phyloP scores from a whole-genome alignment of 176 grass and related monocot genomes.

The Juncus effusus region DNA sequence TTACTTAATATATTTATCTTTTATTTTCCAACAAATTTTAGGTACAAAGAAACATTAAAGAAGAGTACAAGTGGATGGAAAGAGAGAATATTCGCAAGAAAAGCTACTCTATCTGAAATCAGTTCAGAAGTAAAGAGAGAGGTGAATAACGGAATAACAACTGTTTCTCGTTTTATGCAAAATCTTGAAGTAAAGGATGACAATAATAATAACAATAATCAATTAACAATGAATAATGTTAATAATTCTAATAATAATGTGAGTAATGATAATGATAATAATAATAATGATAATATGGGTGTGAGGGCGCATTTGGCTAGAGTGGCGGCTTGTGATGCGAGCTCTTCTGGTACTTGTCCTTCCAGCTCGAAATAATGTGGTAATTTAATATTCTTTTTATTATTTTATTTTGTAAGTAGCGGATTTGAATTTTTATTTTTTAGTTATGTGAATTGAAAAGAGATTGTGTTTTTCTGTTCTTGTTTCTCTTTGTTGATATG shows the following conservation, averaged over 20 bases:
- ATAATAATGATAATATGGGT: constrained; percentile 16
- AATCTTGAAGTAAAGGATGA: too few species aligned
- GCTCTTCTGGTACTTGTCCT: not conserved
- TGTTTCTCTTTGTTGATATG: too few species aligned
- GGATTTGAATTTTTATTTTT: too few species aligned
- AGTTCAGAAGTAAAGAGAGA: constrained; percentile 94
- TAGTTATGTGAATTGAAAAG: too few species aligned
- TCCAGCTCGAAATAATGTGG: too few species aligned
- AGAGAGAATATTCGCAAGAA: constrained; percentile 77
- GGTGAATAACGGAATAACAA: constrained; percentile 85
- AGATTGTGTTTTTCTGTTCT: too few species aligned
- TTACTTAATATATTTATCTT: not conserved
- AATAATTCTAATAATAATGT: not conserved
- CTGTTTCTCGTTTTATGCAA: constrained; percentile 35
- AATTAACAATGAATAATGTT: too few species aligned
- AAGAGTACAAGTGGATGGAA: constrained; percentile 96
- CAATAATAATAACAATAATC: too few species aligned
- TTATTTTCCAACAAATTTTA: constrained; percentile 31
- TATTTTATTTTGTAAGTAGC: too few species aligned
- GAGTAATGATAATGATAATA: constrained; percentile 2
- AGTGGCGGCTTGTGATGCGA: constrained; percentile 23
- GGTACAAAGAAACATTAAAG: constrained; percentile 93
- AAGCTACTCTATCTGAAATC: constrained; percentile 63
- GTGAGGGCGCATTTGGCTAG: constrained; percentile 18
- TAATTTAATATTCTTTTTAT: too few species aligned